These are phyloP conservation scores for Kokia cookei DNA, from an alignment of 441 rosid species.

Conservation along the genomic window DNA sequence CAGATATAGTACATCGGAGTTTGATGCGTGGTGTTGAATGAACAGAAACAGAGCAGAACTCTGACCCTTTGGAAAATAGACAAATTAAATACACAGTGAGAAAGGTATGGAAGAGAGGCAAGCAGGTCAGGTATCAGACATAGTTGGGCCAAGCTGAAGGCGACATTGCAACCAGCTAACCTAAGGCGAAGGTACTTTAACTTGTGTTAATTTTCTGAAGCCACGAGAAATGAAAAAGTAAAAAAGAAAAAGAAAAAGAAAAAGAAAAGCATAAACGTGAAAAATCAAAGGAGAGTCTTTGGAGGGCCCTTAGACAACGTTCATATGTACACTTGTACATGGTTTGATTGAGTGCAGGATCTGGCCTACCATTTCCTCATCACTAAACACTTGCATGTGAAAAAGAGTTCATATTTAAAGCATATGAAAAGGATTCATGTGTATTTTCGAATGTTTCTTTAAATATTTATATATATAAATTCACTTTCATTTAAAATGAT, in stretches of 20 bases:
- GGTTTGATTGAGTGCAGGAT: neutral
- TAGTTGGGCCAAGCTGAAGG: constrained; percentile 13
- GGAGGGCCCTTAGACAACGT: neutral
- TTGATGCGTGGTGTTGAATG: neutral
- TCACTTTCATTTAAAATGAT: no score
- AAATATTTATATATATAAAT: no score
- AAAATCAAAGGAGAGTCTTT: neutral
- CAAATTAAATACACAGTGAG: neutral
- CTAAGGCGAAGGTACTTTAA: neutral
- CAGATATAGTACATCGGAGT: neutral
- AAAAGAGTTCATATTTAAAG: no score
- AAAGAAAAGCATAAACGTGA: neutral
- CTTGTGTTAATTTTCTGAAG: neutral
- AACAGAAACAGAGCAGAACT: neutral
- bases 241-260: neutral
- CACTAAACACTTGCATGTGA: no score
- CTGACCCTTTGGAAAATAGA: neutral
- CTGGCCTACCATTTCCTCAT: constrained; percentile 1
- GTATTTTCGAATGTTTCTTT: no score
- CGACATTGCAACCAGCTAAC: constrained; percentile 16
- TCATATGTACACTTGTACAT: constrained; percentile 1
- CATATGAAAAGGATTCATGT: no score
- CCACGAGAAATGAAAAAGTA: neutral
- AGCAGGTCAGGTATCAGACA: neutral
- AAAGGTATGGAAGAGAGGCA: neutral